These are phyloP conservation scores for Bocquillonia castaneifolia DNA, from an alignment of 441 rosid species.

Conservation along the genomic window DNA sequence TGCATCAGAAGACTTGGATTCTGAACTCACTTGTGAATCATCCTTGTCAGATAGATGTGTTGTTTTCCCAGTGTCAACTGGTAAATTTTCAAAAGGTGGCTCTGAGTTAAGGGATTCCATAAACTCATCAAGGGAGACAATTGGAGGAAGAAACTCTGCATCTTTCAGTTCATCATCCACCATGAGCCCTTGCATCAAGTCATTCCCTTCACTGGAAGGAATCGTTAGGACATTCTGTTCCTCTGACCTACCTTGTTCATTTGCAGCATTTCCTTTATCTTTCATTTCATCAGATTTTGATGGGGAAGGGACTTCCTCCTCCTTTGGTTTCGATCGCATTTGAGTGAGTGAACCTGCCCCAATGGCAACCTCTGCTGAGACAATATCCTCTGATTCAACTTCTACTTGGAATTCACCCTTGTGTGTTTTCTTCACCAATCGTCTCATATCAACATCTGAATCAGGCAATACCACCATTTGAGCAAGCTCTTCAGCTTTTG, in stretches of 20 bases:
- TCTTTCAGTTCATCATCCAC: conserved; percentile 77
- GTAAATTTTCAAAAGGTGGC: conserved; percentile 68
- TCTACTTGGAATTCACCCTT: conserved; percentile 95
- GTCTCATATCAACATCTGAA: conserved; percentile 61
- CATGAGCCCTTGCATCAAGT: conserved; percentile 51
- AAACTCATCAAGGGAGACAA: conserved; percentile 83
- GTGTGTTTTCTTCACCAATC: conserved; percentile 84
- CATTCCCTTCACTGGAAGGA: conserved; percentile 52
- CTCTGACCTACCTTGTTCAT: conserved; percentile 31
- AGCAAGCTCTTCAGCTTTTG: conserved; percentile 89
- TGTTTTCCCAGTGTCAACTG: conserved; percentile 38
- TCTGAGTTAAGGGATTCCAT: conserved; percentile 71
- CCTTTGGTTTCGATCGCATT: conserved; percentile 30
- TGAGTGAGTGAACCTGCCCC: conserved; percentile 36
- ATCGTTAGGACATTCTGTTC: conserved; percentile 43
- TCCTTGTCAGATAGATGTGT: conserved; percentile 36
- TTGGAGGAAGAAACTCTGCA: conserved; percentile 73
- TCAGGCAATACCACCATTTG: conserved; percentile 88
- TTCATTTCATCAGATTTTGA: conserved; percentile 31
- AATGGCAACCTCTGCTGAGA: conserved; percentile 55
- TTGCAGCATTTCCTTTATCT: conserved; percentile 27
- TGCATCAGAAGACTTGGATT: conserved; percentile 36
- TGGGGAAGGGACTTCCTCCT: conserved; percentile 20
- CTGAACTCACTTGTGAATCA: conserved; percentile 32
- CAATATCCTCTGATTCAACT: conserved; percentile 52